Percentiles rank a stretch among this genome's conserved stretches.
These are phyloP conservation scores for Sporothrix humicola DNA, from an alignment of 2,329 filamentous ascomycete genomes.

Conservation along the genomic window DNA sequence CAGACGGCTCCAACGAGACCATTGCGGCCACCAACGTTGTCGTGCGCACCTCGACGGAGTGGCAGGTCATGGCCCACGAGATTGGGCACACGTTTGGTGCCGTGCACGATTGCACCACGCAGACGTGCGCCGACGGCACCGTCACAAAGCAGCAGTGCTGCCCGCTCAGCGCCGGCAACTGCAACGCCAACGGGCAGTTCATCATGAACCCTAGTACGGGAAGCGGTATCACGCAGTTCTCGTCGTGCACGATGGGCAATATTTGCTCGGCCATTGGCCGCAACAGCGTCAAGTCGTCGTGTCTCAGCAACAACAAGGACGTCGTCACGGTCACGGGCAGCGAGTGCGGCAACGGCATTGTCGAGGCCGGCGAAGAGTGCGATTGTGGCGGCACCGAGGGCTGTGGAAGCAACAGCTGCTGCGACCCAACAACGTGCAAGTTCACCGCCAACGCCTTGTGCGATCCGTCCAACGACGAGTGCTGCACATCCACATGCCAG, in stretches of 20 bases:
- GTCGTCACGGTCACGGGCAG: constrained; percentile 81
- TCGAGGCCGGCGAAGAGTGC: constrained; percentile 91
- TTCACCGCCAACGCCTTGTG: constrained; percentile 79
- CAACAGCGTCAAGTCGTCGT: constrained; percentile 75
- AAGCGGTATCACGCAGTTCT: constrained; percentile 76
- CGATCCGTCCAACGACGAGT: constrained; percentile 81
- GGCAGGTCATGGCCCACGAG: constrained; percentile 96
- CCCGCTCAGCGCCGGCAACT: constrained; percentile 69
- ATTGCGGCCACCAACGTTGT: constrained; percentile 90
- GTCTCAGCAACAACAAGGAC: constrained; percentile 83
- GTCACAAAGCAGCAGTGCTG: constrained; percentile 69
- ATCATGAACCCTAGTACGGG: constrained; percentile 96
- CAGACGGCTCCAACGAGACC: constrained; percentile 65
- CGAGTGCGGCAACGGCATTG: constrained; percentile 95
- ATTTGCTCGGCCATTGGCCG: constrained; percentile 85
- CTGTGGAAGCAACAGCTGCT: constrained; percentile 80
- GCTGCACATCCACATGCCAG: constrained; percentile 71
- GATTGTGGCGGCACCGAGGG: constrained; percentile 82
- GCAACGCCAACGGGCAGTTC: constrained; percentile 77
- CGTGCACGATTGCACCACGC: constrained; percentile 83
- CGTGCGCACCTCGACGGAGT: constrained; percentile 79
- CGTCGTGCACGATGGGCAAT: constrained; percentile 87
- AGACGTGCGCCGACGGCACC: constrained; percentile 69
- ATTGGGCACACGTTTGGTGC: constrained; percentile 94
- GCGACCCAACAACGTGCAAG: constrained; percentile 83